Conservation (phyloP, 2,329 filamentous ascomycete genomes). For the Colletotrichum theobromicola region DNA sequence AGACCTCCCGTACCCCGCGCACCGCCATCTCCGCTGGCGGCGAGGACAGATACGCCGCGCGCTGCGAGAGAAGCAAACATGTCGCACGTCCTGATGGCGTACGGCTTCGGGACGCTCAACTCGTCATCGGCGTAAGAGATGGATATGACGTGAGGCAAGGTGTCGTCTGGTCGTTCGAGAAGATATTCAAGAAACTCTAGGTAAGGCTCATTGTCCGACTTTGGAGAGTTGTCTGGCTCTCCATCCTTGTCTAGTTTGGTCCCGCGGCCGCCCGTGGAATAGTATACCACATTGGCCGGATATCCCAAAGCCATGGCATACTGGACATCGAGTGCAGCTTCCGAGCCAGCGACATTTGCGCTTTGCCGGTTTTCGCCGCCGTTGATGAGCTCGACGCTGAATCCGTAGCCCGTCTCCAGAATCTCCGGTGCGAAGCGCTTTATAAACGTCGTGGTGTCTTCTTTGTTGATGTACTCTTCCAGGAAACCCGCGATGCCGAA, state of each 20-base stretch:
- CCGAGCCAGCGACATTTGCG: constrained; percentile 40
- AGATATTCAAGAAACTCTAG: constrained; percentile 58
- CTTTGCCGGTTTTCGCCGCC: constrained; percentile 49
- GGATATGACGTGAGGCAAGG: constrained; percentile 60
- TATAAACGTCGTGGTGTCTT: constrained; percentile 46
- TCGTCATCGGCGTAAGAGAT: constrained; percentile 66
- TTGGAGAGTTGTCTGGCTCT: constrained; percentile 31
- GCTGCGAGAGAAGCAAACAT: constrained; percentile 58
- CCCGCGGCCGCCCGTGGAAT: constrained; percentile 49
- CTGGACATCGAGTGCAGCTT: constrained; percentile 54
- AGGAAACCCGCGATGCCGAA: constrained; percentile 56
- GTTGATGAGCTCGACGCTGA: constrained; percentile 45
- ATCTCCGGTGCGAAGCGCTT: constrained; percentile 39
- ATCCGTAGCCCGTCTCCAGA: constrained; percentile 40
- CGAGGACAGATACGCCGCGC: constrained; percentile 57
- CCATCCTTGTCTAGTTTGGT: constrained; percentile 44
- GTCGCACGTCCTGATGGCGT: constrained; percentile 58
- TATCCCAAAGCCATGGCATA: constrained; percentile 51
- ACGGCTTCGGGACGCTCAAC: constrained; percentile 55
- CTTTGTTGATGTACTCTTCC: constrained; percentile 50
- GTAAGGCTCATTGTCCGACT: constrained; percentile 60
- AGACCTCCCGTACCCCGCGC: constrained; percentile 50
- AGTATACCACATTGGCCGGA: constrained; percentile 50
- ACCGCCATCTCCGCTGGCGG: constrained; percentile 57
- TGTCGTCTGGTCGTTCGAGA: constrained; percentile 44